Conservation (phyloP, 23 red algal genomes). For the Gracilaria caudata region DNA sequence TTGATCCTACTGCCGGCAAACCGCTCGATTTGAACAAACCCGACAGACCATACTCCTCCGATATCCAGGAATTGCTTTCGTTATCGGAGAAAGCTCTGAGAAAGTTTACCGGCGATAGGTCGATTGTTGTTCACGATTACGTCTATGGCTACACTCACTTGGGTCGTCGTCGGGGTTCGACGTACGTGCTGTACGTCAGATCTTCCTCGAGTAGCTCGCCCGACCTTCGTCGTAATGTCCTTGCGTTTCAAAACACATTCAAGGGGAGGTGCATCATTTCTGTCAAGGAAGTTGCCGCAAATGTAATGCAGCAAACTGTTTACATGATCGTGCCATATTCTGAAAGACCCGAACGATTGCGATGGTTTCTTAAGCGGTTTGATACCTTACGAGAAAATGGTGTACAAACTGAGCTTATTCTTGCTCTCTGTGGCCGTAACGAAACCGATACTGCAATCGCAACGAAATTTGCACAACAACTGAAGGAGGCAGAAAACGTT, state of each 20-base stretch:
- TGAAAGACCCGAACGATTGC: constrained; percentile 22
- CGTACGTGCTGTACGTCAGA: constrained; percentile 47
- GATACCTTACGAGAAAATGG: background rate
- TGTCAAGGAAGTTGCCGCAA: background rate
- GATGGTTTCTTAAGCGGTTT: constrained; percentile 62
- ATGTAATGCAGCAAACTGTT: background rate
- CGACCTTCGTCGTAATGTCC: constrained; percentile 6
- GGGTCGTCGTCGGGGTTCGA: constrained; percentile 9
- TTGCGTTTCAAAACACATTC: constrained; percentile 46
- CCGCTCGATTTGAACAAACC: constrained; percentile 8
- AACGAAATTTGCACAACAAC: background rate
- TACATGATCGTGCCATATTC: constrained; percentile 46
- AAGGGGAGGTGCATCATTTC: constrained; percentile 34
- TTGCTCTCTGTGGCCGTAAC: constrained; percentile 37
- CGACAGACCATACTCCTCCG: background rate
- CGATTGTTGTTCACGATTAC: constrained; percentile 41
- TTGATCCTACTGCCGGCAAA: constrained; percentile 31
- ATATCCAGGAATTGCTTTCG: constrained; percentile 14
- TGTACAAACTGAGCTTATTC: constrained; percentile 4
- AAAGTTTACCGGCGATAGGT: constrained; percentile 10
- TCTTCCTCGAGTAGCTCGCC: constrained; percentile 7
- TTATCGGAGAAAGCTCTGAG: constrained; percentile 20
- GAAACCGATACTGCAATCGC: constrained; percentile 6
- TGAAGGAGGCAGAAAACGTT: background rate
- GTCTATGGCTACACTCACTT: constrained; percentile 52